Evolutionary conservation across 1,284 basidiomycete genomes (phyloP).

Genomic region (Microbotryum intermedium): DNA sequence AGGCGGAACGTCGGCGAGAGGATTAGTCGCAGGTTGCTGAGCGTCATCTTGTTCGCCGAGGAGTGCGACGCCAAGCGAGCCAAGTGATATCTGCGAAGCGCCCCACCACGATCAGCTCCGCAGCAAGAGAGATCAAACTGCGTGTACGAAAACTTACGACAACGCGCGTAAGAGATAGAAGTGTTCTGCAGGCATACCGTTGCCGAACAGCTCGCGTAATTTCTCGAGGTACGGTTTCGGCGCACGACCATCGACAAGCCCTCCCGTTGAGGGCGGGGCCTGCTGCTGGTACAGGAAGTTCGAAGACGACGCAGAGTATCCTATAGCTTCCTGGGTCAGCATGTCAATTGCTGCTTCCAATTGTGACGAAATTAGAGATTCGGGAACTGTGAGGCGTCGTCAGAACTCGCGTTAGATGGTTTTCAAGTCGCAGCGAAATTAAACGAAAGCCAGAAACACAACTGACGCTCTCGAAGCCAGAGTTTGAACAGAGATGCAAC

Average conservation of each 20-base stretch:
- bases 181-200: conserved; percentile 21
- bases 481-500: conserved; percentile 62
- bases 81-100: conserved; percentile 25
- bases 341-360: conserved; percentile 23
- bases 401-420: background rate
- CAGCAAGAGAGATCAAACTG: no score
- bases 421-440: background rate
- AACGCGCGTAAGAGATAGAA: conserved; percentile 26
- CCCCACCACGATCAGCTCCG: background rate
- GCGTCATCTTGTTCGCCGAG: conserved; percentile 30
- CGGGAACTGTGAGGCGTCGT: conserved; percentile 24
- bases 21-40: conserved; percentile 31
- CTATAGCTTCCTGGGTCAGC: conserved; percentile 17
- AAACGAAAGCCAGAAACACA: background rate
- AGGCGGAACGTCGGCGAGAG: conserved; percentile 31
- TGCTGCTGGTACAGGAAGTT: conserved; percentile 6
- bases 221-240: conserved; percentile 10
- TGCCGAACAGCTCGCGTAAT: conserved; percentile 21
- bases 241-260: conserved; percentile 7
- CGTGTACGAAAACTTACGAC: background rate
- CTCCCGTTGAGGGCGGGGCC: background rate
- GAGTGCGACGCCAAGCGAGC: conserved; percentile 19
- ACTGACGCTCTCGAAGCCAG: conserved; percentile 46
- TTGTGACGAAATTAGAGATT: conserved; percentile 23
- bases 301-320: conserved; percentile 23